A percentile compares a stretch with the other conserved stretches of the same genome.
phyloP scores from a whole-genome alignment of 768 basidiomycete genomes.

The Scleroderma bovista region DNA sequence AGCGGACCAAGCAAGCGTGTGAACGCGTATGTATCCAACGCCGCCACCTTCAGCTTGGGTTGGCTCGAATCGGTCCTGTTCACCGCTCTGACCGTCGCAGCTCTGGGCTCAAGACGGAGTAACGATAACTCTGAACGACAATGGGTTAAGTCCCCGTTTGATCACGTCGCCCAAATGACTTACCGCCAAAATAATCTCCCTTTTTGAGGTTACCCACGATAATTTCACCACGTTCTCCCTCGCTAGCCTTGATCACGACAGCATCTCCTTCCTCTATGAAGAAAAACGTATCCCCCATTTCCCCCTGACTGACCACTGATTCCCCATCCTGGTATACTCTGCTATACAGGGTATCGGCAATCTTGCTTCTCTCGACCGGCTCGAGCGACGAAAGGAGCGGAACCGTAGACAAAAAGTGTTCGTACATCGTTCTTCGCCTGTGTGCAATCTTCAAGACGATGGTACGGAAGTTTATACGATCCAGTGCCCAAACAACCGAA shows the following conservation, averaged over 20 bases:
- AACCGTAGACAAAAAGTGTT: conserved; percentile 90
- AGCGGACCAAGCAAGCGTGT: conserved; percentile 90
- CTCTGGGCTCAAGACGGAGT: conserved; percentile 82
- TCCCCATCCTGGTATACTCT: conserved; percentile 77
- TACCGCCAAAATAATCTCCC: conserved; percentile 98
- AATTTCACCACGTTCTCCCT: conserved; percentile 56
- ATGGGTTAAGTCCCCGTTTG: conserved; percentile 3
- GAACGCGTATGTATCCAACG: conserved; percentile 89
- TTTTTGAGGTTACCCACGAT: conserved; percentile 73
- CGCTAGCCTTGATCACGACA: conserved; percentile 73
- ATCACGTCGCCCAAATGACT: conserved; percentile 16
- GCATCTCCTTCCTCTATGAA: conserved; percentile 95
- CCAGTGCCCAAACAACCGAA: conserved; percentile 89
- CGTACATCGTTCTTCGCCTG: conserved; percentile 90
- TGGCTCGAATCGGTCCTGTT: conserved; percentile 36
- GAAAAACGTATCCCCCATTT: conserved; percentile 96
- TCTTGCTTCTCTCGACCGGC: conserved; percentile 89
- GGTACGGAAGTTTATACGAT: conserved; percentile 96
- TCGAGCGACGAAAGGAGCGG: conserved; percentile 81
- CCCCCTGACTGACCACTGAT: conserved; percentile 86
- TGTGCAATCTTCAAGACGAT: conserved; percentile 94
- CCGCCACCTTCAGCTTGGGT: conserved; percentile 85
- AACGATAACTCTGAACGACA: conserved; percentile 74
- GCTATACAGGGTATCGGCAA: conserved; percentile 91
- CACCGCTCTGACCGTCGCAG: conserved; percentile 91